A percentile compares a stretch with the other conserved stretches of the same genome.
Evolutionary conservation across 768 basidiomycete genomes (phyloP).

Genomic region (Suillus plorans): DNA sequence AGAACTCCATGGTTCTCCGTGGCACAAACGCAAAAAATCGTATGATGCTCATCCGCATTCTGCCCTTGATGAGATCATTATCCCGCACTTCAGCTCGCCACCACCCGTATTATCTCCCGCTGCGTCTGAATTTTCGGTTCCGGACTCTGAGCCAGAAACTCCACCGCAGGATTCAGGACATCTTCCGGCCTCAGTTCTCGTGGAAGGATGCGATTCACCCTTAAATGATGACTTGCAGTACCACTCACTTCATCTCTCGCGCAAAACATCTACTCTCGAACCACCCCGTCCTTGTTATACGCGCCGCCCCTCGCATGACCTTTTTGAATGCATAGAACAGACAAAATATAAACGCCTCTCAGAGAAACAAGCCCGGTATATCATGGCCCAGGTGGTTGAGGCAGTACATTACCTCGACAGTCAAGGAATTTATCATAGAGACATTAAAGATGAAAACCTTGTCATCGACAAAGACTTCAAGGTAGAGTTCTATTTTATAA

Average conservation of each 20-base stretch:
- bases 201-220: constrained; percentile 15
- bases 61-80: constrained; percentile 22
- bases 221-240: constrained; percentile 7
- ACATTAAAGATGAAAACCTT: constrained; percentile 96
- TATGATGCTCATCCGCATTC: constrained; percentile 22
- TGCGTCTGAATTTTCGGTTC: constrained; percentile 45
- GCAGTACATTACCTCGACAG: constrained; percentile 78
- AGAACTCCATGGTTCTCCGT: constrained; percentile 91
- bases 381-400: constrained; percentile 87
- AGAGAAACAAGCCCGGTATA: constrained; percentile 75
- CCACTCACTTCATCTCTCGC: constrained; percentile 7
- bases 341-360: constrained; percentile 75
- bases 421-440: constrained; percentile 88
- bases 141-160: constrained; percentile 43
- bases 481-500: constrained; percentile 37
- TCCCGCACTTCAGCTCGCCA: constrained; percentile 30
- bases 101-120: constrained; percentile 61
- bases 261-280: constrained; percentile 15
- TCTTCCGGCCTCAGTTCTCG: constrained; percentile 20
- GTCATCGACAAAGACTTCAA: constrained; percentile 74
- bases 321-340: constrained; percentile 95
- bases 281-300: constrained; percentile 45
- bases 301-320: constrained; percentile 82
- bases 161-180: constrained; percentile 36
- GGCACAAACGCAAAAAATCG: constrained; percentile 53